Conservation (phyloP, 345 rosid genomes). For the Syzygium grande region DNA sequence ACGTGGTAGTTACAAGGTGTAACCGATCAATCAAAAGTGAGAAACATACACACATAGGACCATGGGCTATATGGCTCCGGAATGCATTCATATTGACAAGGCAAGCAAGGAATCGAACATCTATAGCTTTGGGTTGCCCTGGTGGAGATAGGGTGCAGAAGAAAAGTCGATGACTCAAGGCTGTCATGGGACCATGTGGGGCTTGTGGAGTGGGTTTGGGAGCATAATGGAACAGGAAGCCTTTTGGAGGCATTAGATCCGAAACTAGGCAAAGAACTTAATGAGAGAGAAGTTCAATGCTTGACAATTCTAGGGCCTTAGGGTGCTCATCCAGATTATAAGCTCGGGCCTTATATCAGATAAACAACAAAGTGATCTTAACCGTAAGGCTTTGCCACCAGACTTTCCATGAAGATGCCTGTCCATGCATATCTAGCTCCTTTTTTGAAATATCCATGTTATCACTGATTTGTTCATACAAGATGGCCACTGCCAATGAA, state of each 20-base stretch:
- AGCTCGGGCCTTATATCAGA: conserved; percentile 10
- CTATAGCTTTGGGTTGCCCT: conserved; percentile 9
- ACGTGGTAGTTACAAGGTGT: too few relatives aligned
- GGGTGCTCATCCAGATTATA: conserved; percentile 6
- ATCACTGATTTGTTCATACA: neutral
- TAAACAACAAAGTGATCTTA: conserved; percentile 5
- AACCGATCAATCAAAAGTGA: too few relatives aligned
- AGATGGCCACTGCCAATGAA: neutral
- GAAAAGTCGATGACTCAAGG: neutral
- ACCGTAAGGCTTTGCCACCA: neutral
- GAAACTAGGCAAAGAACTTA: neutral
- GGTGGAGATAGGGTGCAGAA: conserved; percentile 12
- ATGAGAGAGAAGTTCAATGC: conserved; percentile 4
- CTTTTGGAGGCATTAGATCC: neutral
- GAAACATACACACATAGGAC: neutral
- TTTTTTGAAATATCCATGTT: neutral
- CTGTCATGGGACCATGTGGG: neutral
- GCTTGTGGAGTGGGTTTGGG: neutral
- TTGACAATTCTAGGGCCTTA: conserved; percentile 10
- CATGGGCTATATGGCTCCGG: conserved; percentile 12
- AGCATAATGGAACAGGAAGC: neutral
- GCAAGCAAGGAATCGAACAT: conserved; percentile 8
- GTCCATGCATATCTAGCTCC: neutral
- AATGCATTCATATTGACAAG: neutral
- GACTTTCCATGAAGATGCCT: neutral